These are phyloP conservation scores for Epichloe baconii DNA, from an alignment of 2,329 filamentous ascomycete genomes.

Conservation along the genomic window DNA sequence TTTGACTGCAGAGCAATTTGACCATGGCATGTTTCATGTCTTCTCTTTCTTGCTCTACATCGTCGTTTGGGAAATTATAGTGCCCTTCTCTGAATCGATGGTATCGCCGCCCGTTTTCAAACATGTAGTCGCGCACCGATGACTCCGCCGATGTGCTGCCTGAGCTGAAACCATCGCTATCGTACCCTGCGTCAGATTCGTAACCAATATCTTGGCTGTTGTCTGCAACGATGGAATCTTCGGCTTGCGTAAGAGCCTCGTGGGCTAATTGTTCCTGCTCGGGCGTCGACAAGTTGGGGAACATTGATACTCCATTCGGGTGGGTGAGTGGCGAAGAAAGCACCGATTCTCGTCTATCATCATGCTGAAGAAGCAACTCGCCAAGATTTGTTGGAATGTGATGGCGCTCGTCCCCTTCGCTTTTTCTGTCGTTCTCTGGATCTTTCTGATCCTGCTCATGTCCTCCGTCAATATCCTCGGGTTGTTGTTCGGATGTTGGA, in stretches of 20 bases:
- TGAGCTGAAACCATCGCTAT: constrained; percentile 22
- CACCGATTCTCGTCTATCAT: constrained; percentile 10
- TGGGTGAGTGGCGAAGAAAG: constrained; percentile 21
- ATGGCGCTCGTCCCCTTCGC: background rate
- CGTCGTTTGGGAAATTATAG: constrained; percentile 49
- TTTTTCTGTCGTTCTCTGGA: background rate
- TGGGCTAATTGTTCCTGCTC: constrained; percentile 24
- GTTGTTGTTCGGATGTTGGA: background rate
- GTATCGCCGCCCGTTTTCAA: constrained; percentile 46
- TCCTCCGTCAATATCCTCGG: background rate
- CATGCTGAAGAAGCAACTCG: background rate
- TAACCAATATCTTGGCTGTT: constrained; percentile 11
- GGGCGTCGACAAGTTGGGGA: constrained; percentile 20
- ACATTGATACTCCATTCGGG: constrained; percentile 24
- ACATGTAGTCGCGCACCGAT: constrained; percentile 35
- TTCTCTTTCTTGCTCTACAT: constrained; percentile 43
- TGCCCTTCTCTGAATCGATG: constrained; percentile 39
- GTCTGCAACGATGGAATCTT: constrained; percentile 24
- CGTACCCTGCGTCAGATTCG: constrained; percentile 23
- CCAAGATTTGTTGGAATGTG: background rate
- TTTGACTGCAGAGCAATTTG: constrained; percentile 32
- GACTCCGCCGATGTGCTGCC: constrained; percentile 26
- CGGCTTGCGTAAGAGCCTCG: constrained; percentile 23
- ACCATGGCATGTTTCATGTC: constrained; percentile 44
- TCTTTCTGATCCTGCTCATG: background rate